Evolutionary conservation across 2,329 filamentous ascomycete species (phyloP).

Genomic region (Ophiocordyceps camponoti-saundersi): DNA sequence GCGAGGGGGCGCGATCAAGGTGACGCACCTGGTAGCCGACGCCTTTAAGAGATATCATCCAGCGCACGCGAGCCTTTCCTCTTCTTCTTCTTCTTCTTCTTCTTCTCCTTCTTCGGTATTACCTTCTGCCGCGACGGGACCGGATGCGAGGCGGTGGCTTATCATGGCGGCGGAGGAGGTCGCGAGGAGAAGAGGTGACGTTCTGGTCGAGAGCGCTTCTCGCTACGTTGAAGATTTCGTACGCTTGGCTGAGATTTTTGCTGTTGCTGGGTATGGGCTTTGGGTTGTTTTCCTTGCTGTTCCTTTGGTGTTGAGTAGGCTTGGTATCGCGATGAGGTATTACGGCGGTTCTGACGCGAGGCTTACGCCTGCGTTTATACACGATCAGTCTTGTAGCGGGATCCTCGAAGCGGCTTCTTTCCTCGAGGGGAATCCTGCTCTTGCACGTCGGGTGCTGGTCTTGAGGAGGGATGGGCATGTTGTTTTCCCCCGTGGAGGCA

Average conservation of each 20-base stretch:
- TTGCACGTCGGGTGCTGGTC: constrained; percentile 19
- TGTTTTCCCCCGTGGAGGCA: constrained; percentile 12
- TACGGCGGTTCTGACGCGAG: constrained; percentile 9
- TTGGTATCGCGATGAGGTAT: constrained; percentile 24
- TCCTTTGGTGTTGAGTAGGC: constrained; percentile 20
- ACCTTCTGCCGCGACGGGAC: constrained; percentile 14
- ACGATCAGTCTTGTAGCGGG: constrained; percentile 26
- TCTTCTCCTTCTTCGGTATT: not conserved
- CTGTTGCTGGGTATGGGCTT: constrained; percentile 16
- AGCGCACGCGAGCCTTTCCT: too few relatives aligned
- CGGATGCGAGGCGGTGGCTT: constrained; percentile 27
- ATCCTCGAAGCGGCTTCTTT: constrained; percentile 18
- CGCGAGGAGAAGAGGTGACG: constrained; percentile 13
- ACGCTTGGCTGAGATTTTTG: constrained; percentile 17
- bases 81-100: too few relatives aligned
- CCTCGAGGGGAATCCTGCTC: constrained; percentile 13
- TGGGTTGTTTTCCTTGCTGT: constrained; percentile 25
- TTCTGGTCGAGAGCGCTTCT: constrained; percentile 27
- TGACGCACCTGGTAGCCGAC: too few relatives aligned
- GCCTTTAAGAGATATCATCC: too few relatives aligned
- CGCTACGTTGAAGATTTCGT: constrained; percentile 24
- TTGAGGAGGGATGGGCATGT: constrained; percentile 5
- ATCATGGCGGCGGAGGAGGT: constrained; percentile 19
- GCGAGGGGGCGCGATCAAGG: too few relatives aligned
- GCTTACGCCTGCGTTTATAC: constrained; percentile 24